These are phyloP conservation scores for Xylaria telfairii DNA, from an alignment of 495 filamentous ascomycete genomes.

Conservation along the genomic window DNA sequence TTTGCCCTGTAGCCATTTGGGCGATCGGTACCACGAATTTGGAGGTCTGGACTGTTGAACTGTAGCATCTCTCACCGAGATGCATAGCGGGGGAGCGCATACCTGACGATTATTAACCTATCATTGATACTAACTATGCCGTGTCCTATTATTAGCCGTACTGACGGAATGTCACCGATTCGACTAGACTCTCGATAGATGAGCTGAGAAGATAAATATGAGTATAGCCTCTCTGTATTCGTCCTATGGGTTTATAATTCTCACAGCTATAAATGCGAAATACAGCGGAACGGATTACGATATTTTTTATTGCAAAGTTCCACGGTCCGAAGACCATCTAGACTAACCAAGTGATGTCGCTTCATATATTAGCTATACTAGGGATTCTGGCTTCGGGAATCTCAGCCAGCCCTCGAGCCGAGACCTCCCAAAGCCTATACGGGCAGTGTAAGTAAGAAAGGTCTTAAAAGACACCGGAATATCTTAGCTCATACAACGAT, in stretches of 20 bases:
- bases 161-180: conserved; percentile 9
- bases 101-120: neutral
- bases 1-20: neutral
- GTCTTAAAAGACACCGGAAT: too few relatives aligned
- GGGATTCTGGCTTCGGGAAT: neutral
- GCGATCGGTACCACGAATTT: conserved; percentile 8
- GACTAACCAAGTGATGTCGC: neutral
- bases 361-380: conserved; percentile 6
- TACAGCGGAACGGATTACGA: neutral
- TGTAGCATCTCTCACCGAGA: neutral
- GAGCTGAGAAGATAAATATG: neutral
- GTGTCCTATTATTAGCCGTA: conserved; percentile 6
- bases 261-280: neutral
- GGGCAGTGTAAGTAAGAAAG: conserved; percentile 1
- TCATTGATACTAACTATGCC: neutral
- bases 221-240: neutral
- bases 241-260: neutral
- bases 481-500: neutral
- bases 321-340: neutral
- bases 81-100: neutral
- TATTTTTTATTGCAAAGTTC: neutral
- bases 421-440: conserved; percentile 10
- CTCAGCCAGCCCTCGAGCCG: neutral
- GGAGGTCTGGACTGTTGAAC: neutral
- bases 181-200: neutral